These are phyloP conservation scores for Escallonia rubra DNA, from an alignment of 129 eudicot genomes.

Conservation along the genomic window DNA sequence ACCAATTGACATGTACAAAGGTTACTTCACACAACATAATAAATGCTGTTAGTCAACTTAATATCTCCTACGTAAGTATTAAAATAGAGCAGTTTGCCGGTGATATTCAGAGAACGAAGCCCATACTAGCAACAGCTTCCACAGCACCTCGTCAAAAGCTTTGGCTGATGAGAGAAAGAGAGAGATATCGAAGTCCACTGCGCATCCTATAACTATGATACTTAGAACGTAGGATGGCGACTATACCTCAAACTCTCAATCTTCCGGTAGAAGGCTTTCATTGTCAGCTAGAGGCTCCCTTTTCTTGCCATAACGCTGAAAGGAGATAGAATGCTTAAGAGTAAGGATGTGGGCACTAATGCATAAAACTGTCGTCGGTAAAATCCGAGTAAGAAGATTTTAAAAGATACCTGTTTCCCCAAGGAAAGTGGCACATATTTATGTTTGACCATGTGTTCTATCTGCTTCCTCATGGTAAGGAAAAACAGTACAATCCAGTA, in stretches of 20 bases:
- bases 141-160: background rate
- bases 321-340: conserved; percentile 4
- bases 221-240: no score
- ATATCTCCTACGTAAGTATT: no score
- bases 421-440: conserved; percentile 91
- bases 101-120: background rate
- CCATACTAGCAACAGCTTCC: background rate
- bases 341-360: background rate
- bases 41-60: no score
- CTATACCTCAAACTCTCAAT: conserved; percentile 21
- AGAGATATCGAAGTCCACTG: background rate
- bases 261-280: conserved; percentile 47
- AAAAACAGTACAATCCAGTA: conserved; percentile 85
- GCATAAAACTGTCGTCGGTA: background rate
- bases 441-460: conserved; percentile 87
- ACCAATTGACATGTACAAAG: no score
- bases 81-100: no score
- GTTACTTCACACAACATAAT: no score
- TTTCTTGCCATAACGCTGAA: conserved; percentile 51
- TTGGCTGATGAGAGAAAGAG: conserved; percentile 2
- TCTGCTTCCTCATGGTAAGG: conserved; percentile 91
- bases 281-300: conserved; percentile 37
- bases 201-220: no score
- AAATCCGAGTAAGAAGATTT: background rate
- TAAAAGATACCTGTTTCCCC: conserved; percentile 75